Base-by-base conservation (phyloP, 1,284 basidiomycete species). In the Bjerkandera adusta region DNA sequence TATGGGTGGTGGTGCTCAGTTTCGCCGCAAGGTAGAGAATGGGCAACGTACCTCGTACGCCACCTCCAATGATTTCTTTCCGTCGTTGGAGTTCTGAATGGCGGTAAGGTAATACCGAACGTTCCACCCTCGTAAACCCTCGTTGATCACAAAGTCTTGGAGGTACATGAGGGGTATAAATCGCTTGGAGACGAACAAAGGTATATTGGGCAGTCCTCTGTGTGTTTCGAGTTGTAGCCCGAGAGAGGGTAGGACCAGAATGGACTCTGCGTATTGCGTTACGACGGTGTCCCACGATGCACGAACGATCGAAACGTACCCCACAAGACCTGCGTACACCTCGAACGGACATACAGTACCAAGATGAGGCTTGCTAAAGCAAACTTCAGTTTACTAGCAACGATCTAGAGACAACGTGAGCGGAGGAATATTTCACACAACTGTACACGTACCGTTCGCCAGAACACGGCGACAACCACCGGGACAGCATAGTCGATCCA, bases 221-320 rank as follows among this genome's bases (percentile, higher is more conserved):
- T 79, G 76, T 0, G 80, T 82, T 63, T 89, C 83, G 1, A 89
- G 62, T 57, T 89, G 87, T 27, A 90, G 67, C 11, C 88, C 87
- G 47, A 84, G 76, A 1, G 72, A 68, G 12, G 81, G 81, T 36
- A 88, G 60, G 18, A 85, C 69, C 32, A 88, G 62, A 3, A 89
- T 67, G 22, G 85, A 86, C 66, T 90, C 88, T 89, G 46, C n/a
- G 41, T 10, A 30, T 24, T 11, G 13, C 20, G 12, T 4, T 15
- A 21, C 32, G 15, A 16, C n/a, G 29, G 34, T 20, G 26, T 3
- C 13, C 33, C 22, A 39, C 6, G 27, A 32, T 13, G 26, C n/a
- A n/a, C n/a, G n/a, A n/a, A n/a, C n/a, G n/a, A n/a, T n/a, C n/a
- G 7, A 30, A 15, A 44, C 65, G 20, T 57, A 82, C 82, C 82